Percentiles rank a stretch among this genome's conserved stretches.
Evolutionary conservation across 2,329 filamentous ascomycete genomes (phyloP).

Genomic region (Ceratocystis albifundus): DNA sequence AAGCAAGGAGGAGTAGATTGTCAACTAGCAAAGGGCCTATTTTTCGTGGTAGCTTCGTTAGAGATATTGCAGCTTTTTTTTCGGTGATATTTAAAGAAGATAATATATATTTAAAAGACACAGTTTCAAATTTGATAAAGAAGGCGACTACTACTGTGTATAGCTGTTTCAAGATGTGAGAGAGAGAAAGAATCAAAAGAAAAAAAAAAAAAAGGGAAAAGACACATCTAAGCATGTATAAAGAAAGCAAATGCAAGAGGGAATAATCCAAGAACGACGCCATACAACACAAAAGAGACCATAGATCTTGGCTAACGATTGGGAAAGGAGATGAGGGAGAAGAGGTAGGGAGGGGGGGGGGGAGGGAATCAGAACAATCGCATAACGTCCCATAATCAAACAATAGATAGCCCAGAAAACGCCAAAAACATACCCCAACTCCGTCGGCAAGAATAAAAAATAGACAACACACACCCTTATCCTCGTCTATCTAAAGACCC

Average conservation of each 20-base stretch:
- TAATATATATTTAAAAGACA: too few species aligned
- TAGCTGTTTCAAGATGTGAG: neutral
- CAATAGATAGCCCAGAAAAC: constrained; percentile 6
- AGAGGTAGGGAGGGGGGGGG: neutral
- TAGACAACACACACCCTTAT: neutral
- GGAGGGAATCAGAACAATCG: constrained; percentile 7
- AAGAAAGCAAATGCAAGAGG: neutral
- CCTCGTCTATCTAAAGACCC: constrained; percentile 11
- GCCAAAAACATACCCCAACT: constrained; percentile 9
- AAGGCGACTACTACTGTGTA: neutral
- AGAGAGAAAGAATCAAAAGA: too few species aligned
- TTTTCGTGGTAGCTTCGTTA: neutral
- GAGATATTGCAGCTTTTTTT: neutral
- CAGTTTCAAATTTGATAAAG: too few species aligned
- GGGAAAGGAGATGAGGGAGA: neutral
- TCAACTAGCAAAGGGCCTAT: neutral
- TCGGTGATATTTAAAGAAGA: neutral
- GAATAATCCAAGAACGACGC: too few species aligned
- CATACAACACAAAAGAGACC: too few species aligned
- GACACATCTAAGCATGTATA: neutral
- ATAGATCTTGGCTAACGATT: too few species aligned
- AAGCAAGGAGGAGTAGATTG: neutral
- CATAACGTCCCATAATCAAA: neutral
- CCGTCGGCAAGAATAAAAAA: neutral
- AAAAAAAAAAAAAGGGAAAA: too few species aligned